A percentile compares a stretch with the other conserved stretches of the same genome.
phyloP scores from a whole-genome alignment of 345 rosid genomes.

The Eucalyptus viminalis region DNA sequence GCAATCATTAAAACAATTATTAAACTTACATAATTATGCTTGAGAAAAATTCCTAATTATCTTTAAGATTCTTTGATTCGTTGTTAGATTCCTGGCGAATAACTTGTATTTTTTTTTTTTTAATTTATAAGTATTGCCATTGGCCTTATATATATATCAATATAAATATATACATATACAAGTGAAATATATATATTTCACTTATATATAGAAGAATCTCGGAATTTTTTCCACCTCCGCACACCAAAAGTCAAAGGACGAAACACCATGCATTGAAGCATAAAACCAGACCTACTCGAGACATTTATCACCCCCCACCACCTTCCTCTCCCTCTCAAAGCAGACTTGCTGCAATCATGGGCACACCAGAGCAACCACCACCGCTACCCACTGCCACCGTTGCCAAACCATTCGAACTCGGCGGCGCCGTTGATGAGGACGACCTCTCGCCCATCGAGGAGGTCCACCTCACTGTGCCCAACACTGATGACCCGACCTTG shows the following conservation, averaged over 20 bases:
- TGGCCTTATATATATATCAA: too few species aligned
- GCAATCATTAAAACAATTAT: fast-evolving
- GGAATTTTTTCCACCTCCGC: neutral
- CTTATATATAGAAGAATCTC: too few species aligned
- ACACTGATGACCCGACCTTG: slow-evolving; percentile 62
- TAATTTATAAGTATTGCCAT: fast-evolving
- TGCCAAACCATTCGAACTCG: neutral
- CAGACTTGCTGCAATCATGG: neutral
- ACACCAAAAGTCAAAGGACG: neutral
- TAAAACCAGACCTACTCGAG: neutral
- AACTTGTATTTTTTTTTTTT: too few species aligned
- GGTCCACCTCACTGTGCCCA: slow-evolving; percentile 64
- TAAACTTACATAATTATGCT: too few species aligned
- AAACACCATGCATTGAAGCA: neutral
- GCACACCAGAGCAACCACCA: neutral
- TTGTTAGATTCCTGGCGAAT: too few species aligned
- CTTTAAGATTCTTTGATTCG: neutral
- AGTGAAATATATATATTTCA: too few species aligned
- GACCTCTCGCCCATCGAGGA: slow-evolving; percentile 62
- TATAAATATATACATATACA: too few species aligned
- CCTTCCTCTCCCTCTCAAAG: neutral
- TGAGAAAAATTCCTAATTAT: fast-evolving
- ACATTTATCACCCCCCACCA: neutral
- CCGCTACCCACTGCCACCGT: neutral
- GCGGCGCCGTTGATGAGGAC: slow-evolving; percentile 1